phyloP scores from a whole-genome alignment of 164 flowering plant genomes.

The Vitis cinerea region DNA sequence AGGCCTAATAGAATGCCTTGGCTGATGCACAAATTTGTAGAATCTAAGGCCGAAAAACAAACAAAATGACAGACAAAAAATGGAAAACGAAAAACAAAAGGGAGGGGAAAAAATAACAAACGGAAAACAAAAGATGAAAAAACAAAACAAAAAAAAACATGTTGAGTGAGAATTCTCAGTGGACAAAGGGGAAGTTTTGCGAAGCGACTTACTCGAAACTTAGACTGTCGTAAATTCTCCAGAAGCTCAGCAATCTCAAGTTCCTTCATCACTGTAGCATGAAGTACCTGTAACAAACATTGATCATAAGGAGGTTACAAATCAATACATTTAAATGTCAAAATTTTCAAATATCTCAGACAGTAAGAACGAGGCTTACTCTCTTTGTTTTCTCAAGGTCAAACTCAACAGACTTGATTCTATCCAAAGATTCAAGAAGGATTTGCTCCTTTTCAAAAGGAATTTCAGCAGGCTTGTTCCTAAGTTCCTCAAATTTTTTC shows the following conservation, averaged over 20 bases:
- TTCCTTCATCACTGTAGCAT: conserved; percentile 69
- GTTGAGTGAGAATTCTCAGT: background rate
- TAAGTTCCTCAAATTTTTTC: conserved; percentile 50
- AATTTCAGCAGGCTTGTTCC: conserved; percentile 59
- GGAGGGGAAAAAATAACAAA: too few relatives aligned
- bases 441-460: conserved; percentile 78
- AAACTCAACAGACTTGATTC: conserved; percentile 76
- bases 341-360: background rate
- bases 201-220: conserved; percentile 48
- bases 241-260: conserved; percentile 53
- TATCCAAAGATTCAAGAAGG: conserved; percentile 70
- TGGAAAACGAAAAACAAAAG: too few relatives aligned
- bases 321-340: background rate
- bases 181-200: background rate
- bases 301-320: conserved; percentile 3
- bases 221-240: conserved; percentile 48
- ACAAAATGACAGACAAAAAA: too few relatives aligned
- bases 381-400: conserved; percentile 92
- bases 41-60: too few relatives aligned
- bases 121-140: background rate
- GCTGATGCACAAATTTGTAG: too few relatives aligned
- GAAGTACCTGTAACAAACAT: conserved; percentile 53
- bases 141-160: background rate
- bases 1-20: too few relatives aligned
- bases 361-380: conserved; percentile 29